Evolutionary conservation across 2,329 filamentous ascomycete species (phyloP).

Genomic region (Clarireedia homoeocarpa): DNA sequence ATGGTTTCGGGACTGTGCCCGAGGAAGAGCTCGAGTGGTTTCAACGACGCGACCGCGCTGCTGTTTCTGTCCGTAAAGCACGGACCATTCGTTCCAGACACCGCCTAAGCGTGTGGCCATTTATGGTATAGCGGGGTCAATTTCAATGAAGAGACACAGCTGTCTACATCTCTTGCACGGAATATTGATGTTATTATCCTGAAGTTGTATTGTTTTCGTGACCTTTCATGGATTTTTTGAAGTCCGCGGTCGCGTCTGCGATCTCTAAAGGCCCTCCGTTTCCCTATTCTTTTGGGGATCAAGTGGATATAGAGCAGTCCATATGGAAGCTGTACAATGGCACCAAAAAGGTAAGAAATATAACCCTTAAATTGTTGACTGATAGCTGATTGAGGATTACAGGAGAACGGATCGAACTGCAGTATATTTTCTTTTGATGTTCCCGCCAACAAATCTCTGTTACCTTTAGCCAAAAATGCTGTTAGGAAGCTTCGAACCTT

Average conservation of each 20-base stretch:
- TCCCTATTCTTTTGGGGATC: constrained; percentile 86
- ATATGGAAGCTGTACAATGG: constrained; percentile 97
- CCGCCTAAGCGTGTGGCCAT: background rate
- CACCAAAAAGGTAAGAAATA: constrained; percentile 62
- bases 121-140: constrained; percentile 3
- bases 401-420: constrained; percentile 92
- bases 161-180: constrained; percentile 6
- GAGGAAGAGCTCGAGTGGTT: too few species aligned
- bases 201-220: background rate
- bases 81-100: background rate
- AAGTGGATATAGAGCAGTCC: constrained; percentile 84
- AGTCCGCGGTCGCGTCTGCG: constrained; percentile 92
- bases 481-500: constrained; percentile 89
- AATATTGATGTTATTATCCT: background rate
- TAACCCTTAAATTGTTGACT: background rate
- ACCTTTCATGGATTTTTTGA: constrained; percentile 82
- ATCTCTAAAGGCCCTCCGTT: constrained; percentile 93
- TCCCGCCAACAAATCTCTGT: constrained; percentile 65
- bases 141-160: background rate
- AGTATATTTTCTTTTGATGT: constrained; percentile 97
- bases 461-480: constrained; percentile 87
- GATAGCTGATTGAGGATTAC: constrained; percentile 15
- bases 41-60: background rate
- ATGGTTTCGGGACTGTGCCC: too few species aligned
- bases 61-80: background rate